A percentile compares a stretch with the other conserved stretches of the same genome.
Evolutionary conservation across 2,329 filamentous ascomycete genomes (phyloP).

Genomic region (Bisporella sp.): DNA sequence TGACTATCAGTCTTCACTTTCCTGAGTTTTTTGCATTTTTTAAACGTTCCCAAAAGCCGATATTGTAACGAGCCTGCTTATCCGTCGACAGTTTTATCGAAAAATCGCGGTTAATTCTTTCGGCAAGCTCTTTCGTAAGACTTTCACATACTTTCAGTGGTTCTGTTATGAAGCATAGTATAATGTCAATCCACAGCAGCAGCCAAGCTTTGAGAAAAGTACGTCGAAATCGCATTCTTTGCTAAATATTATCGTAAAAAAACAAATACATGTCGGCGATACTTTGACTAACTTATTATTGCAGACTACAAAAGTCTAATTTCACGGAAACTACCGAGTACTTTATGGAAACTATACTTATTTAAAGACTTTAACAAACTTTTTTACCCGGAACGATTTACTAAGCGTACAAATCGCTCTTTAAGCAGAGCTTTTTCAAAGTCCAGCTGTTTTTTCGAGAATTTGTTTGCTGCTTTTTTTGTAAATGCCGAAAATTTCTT

Average conservation of each 20-base stretch:
- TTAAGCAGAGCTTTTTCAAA: slow-evolving; percentile 7
- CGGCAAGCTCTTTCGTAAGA: slow-evolving; percentile 9
- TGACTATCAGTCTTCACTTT: slow-evolving; percentile 7
- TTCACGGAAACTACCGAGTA: slow-evolving; percentile 7
- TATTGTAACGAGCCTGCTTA: slow-evolving; percentile 10
- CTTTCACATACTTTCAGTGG: slow-evolving; percentile 9
- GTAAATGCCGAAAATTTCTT: slow-evolving; percentile 13
- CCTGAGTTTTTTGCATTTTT: slow-evolving; percentile 3
- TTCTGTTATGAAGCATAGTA: slow-evolving; percentile 11
- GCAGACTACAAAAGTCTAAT: slow-evolving; percentile 7
- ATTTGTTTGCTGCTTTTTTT: slow-evolving; percentile 10
- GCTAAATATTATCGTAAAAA: slow-evolving; percentile 3
- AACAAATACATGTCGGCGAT: slow-evolving; percentile 2
- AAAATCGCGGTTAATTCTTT: slow-evolving; percentile 10
- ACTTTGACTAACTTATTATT: slow-evolving; percentile 8
- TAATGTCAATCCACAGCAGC: slow-evolving; percentile 14
- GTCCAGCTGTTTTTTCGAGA: too few relatives aligned
- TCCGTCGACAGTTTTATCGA: slow-evolving; percentile 17
- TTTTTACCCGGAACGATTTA: slow-evolving; percentile 4
- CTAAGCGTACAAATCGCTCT: slow-evolving; percentile 4
- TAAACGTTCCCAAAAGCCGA: slow-evolving; percentile 9
- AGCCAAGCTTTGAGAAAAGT: slow-evolving; percentile 10
- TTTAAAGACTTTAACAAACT: slow-evolving; percentile 10
- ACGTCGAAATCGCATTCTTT: slow-evolving; percentile 7
- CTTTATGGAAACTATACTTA: slow-evolving; percentile 7